A percentile compares a stretch with the other conserved stretches of the same genome.
These are phyloP conservation scores for Rhodamnia rubescens DNA, from an alignment of 345 rosid genomes.

Conservation along the genomic window DNA sequence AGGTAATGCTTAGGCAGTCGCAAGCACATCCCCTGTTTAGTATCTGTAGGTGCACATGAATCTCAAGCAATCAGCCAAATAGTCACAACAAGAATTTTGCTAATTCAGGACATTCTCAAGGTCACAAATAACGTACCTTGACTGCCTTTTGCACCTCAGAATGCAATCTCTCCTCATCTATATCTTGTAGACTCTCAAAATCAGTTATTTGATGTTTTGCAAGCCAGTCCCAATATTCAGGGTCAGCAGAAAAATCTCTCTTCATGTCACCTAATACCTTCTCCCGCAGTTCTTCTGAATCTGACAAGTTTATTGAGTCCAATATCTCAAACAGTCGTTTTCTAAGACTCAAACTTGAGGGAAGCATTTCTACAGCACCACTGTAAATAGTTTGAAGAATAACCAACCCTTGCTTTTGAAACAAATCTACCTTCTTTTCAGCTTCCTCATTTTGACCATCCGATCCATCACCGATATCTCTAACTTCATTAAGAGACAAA, in stretches of 20 bases:
- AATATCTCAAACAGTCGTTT: slow-evolving; percentile 61
- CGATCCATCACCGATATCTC: slow-evolving; percentile 14
- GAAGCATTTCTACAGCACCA: slow-evolving; percentile 62
- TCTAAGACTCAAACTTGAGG: slow-evolving; percentile 65
- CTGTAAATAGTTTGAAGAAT: slow-evolving; percentile 52
- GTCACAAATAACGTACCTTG: slow-evolving; percentile 32
- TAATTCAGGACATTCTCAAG: not conserved
- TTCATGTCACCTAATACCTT: slow-evolving; percentile 64
- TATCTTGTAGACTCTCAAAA: slow-evolving; percentile 9
- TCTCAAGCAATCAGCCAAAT: not conserved
- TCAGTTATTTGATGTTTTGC: slow-evolving; percentile 52
- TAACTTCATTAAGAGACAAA: slow-evolving; percentile 51
- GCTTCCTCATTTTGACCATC: slow-evolving; percentile 27
- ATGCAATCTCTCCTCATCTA: slow-evolving; percentile 4
- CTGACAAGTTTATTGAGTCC: slow-evolving; percentile 56
- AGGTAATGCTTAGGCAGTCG: not conserved
- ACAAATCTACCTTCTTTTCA: slow-evolving; percentile 34
- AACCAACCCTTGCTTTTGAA: slow-evolving; percentile 50
- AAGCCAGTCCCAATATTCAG: slow-evolving; percentile 89
- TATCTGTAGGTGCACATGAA: not conserved
- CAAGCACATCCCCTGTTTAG: not conserved
- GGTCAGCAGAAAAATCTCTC: slow-evolving; percentile 55
- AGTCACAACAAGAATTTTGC: not conserved
- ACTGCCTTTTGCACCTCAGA: slow-evolving; percentile 45
- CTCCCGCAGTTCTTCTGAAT: slow-evolving; percentile 46